phyloP scores from a whole-genome alignment of 2,329 filamentous ascomycete species.

The Calonectria pseudoturangicola region DNA sequence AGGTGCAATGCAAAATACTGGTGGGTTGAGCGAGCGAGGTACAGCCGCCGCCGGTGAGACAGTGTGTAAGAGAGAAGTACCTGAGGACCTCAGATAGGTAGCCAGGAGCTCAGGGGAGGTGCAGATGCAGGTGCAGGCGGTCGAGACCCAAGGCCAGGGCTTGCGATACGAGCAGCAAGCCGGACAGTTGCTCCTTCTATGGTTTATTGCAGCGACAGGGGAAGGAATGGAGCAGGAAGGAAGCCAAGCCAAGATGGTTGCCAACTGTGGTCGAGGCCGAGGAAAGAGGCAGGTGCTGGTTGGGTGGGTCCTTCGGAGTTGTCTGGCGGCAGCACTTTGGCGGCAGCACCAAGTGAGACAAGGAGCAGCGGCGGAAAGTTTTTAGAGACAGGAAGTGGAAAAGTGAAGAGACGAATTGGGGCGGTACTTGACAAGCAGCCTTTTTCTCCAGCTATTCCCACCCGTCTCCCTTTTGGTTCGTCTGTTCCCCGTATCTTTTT shows the following conservation, averaged over 20 bases:
- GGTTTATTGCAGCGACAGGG: conserved; percentile 19
- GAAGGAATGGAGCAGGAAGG: conserved; percentile 23
- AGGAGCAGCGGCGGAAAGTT: conserved; percentile 17
- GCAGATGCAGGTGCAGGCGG: conserved; percentile 28
- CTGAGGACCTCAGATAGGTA: not conserved
- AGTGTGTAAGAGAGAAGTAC: conserved; percentile 21
- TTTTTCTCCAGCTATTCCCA: conserved; percentile 19
- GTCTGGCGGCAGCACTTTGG: conserved; percentile 30
- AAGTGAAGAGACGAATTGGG: not conserved
- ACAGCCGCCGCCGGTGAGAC: conserved; percentile 26
- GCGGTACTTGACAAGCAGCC: not conserved
- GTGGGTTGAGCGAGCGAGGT: conserved; percentile 40
- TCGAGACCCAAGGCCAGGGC: conserved; percentile 18
- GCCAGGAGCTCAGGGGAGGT: conserved; percentile 18
- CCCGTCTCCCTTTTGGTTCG: not conserved
- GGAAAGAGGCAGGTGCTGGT: conserved; percentile 20
- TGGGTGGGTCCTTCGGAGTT: conserved; percentile 37
- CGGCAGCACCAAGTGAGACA: conserved; percentile 36
- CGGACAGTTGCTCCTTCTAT: conserved; percentile 16
- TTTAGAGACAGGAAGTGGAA: conserved; percentile 13
- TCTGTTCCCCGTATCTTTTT: not conserved
- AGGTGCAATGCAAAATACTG: conserved; percentile 50
- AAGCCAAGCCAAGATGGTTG: conserved; percentile 10
- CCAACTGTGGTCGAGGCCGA: conserved; percentile 31
- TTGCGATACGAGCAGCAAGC: conserved; percentile 14